phyloP scores from a whole-genome alignment of 495 filamentous ascomycete species.

The Penicillium roqueforti region DNA sequence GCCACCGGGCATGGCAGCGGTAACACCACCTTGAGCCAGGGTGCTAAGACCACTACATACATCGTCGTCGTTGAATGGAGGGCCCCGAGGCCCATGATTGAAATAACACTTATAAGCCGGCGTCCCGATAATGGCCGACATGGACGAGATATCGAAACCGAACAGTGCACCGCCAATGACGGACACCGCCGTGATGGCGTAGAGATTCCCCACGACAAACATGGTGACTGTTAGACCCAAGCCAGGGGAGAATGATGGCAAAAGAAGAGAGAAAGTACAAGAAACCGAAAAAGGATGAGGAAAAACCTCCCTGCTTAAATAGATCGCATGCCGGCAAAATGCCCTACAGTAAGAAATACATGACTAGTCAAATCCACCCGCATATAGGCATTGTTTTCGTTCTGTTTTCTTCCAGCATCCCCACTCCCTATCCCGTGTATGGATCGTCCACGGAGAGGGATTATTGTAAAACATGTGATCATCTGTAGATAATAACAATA shows the following conservation, averaged over 20 bases:
- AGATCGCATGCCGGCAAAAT: conserved; percentile 2
- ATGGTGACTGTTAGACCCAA: conserved; percentile 19
- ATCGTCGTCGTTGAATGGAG: conserved; percentile 28
- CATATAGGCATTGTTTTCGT: not conserved
- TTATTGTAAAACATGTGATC: conserved; percentile 2
- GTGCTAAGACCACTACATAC: conserved; percentile 47
- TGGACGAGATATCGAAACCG: conserved; percentile 78
- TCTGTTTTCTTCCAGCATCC: not conserved
- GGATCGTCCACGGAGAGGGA: conserved; percentile 2
- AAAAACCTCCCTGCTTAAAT: not conserved
- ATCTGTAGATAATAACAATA: not conserved
- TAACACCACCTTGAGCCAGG: conserved; percentile 56
- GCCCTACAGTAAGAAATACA: not conserved
- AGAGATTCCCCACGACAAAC: conserved; percentile 59
- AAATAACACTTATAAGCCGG: conserved; percentile 61
- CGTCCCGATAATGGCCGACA: conserved; percentile 58
- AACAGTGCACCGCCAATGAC: conserved; percentile 79
- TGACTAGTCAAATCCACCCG: not conserved
- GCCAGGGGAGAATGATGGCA: not conserved
- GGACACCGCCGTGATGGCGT: conserved; percentile 68
- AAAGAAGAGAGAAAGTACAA: not conserved
- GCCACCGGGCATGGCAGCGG: conserved; percentile 68
- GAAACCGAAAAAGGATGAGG: not conserved
- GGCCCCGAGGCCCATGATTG: conserved; percentile 43
- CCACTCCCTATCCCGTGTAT: conserved; percentile 1